phyloP scores from a whole-genome alignment of 164 flowering plant species.

The Chloranthus sessilifolius region DNA sequence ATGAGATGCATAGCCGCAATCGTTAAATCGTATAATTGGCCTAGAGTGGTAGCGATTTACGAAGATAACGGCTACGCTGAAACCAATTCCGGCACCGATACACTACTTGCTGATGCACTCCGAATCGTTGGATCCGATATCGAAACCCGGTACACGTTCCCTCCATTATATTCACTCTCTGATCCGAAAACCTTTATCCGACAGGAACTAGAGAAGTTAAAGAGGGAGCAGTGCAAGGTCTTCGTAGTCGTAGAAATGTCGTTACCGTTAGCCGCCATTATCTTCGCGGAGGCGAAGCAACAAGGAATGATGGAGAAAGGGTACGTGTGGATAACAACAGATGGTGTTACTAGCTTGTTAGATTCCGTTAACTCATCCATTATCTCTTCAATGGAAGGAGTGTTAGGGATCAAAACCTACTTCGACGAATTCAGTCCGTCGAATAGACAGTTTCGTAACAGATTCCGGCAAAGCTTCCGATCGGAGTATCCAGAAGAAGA shows the following conservation, averaged over 20 bases:
- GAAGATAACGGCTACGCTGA: not conserved
- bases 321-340: constrained; percentile 16
- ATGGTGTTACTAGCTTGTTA: constrained; percentile 4
- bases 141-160: constrained; percentile 15
- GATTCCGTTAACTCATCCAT: constrained; percentile 9
- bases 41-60: not conserved
- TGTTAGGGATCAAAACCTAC: constrained; percentile 16
- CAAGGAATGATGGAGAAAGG: constrained; percentile 17
- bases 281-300: constrained; percentile 26
- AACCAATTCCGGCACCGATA: constrained; percentile 5
- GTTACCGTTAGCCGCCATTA: constrained; percentile 4
- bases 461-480: constrained; percentile 9
- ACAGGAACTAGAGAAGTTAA: constrained; percentile 13
- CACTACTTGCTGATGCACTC: constrained; percentile 19
- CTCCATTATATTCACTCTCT: constrained; percentile 10
- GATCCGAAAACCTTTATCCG: constrained; percentile 14
- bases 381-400: constrained; percentile 21
- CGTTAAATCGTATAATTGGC: not conserved
- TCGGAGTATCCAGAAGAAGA: constrained; percentile 17
- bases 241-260: constrained; percentile 22
- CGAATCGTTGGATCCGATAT: constrained; percentile 13
- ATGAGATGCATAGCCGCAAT: not conserved
- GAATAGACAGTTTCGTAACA: not conserved
- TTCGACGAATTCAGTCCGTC: not conserved
- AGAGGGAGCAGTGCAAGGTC: constrained; percentile 13